Conservation (phyloP, 2,329 filamentous ascomycete species). For the Drechslera avenae region DNA sequence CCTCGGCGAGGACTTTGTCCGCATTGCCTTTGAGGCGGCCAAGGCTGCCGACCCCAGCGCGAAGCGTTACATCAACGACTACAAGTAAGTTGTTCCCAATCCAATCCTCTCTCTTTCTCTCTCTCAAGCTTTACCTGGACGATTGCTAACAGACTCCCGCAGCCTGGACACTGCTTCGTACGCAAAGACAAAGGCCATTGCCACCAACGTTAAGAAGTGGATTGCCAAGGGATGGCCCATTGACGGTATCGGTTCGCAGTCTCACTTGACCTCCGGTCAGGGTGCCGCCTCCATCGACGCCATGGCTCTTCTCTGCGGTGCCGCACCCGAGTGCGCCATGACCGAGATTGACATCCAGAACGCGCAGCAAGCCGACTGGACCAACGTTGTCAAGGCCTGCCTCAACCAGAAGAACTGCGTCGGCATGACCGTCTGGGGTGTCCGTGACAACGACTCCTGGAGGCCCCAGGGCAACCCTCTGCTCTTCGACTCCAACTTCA, state of each 20-base stretch:
- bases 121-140: no score
- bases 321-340: slow-evolving; percentile 65
- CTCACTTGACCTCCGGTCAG: slow-evolving; percentile 58
- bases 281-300: slow-evolving; percentile 57
- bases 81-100: slow-evolving; percentile 46
- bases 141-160: slow-evolving; percentile 12
- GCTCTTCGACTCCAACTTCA: slow-evolving; percentile 52
- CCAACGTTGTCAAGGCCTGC: slow-evolving; percentile 63
- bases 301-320: slow-evolving; percentile 58
- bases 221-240: slow-evolving; percentile 66
- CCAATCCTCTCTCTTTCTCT: no score
- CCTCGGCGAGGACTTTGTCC: slow-evolving; percentile 72
- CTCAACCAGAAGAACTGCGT: slow-evolving; percentile 65
- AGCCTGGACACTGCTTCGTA: slow-evolving; percentile 67
- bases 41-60: slow-evolving; percentile 68
- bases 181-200: slow-evolving; percentile 65
- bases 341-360: slow-evolving; percentile 72
- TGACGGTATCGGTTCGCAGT: slow-evolving; percentile 60
- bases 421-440: slow-evolving; percentile 69
- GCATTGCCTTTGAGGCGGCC: slow-evolving; percentile 73
- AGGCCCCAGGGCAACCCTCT: slow-evolving; percentile 50
- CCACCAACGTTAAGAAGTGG: slow-evolving; percentile 68
- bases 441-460: slow-evolving; percentile 55
- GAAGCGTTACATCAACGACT: slow-evolving; percentile 78
- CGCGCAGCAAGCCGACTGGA: slow-evolving; percentile 63